phyloP scores from a whole-genome alignment of 2,329 filamentous ascomycete genomes.

The Neopestalotiopsis clavispora region DNA sequence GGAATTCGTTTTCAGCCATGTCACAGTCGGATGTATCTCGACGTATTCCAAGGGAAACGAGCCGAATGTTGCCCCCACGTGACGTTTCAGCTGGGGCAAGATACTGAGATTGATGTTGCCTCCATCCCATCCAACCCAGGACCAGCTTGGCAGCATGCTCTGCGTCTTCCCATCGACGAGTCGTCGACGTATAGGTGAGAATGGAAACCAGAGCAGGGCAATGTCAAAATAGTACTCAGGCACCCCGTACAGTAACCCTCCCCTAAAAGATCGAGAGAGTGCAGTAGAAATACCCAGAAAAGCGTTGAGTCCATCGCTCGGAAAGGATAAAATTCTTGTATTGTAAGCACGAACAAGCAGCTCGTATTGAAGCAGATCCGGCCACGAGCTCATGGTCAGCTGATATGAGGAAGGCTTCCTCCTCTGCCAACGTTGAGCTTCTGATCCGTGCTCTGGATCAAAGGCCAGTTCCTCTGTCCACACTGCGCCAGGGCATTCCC shows the following conservation, averaged over 20 bases:
- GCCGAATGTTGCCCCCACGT: not conserved
- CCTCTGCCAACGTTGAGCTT: not conserved
- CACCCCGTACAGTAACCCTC: not conserved
- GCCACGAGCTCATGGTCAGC: not conserved
- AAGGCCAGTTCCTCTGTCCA: not conserved
- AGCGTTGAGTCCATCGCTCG: not conserved
- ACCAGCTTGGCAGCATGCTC: not conserved
- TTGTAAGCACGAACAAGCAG: not conserved
- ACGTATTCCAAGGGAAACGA: not conserved
- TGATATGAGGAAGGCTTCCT: not conserved
- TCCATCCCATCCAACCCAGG: slow-evolving; percentile 12
- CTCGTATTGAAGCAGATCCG: not conserved
- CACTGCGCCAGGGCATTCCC: not conserved
- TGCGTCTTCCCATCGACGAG: not conserved
- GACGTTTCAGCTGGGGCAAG: not conserved
- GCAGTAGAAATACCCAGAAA: not conserved
- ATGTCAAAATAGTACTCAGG: slow-evolving; percentile 4
- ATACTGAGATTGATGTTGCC: not conserved
- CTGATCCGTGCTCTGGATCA: not conserved
- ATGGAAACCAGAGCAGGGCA: slow-evolving; percentile 5
- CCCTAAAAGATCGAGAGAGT: not conserved
- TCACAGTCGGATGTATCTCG: not conserved
- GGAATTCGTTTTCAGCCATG: not conserved
- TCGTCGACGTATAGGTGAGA: not conserved
- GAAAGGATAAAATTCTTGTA: not conserved